Base-by-base conservation (phyloP, 495 filamentous ascomycete genomes). In the Sphaerosporella brunnea region DNA sequence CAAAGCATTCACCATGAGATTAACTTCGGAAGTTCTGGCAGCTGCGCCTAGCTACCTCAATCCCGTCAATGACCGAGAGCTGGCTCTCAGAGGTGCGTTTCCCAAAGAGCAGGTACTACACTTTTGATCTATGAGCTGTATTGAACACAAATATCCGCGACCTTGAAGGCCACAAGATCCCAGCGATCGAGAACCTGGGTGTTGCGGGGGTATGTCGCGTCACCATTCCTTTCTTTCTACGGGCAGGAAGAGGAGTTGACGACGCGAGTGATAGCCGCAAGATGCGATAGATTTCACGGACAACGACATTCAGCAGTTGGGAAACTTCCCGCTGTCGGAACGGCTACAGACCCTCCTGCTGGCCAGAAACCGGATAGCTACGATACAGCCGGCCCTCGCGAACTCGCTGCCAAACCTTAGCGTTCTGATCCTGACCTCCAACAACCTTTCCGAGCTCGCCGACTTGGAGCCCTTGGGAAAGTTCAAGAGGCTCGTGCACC, bases 91-190 rank as follows among this genome's bases (percentile, higher is more conserved):
- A 96, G 92, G 92, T 99, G 78, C 80, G 85, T 87, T 61, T 64
- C 74, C 79, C 84, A 87, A 94, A 88, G 85, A 78, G 70, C 82
- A 87, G 86, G 87, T 92, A 79, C 84, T 93, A 80, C 85, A 85
- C 79, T 74, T 78, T 73, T 65, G 65, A 67, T 68, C 61, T 64
- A 65, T 62, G 64, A 67, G 62, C 50, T 62, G 41, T 58, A 60
- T 54, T 52, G 51, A 65, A 62, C 45, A 53, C n/a, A n/a, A n/a
- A n/a, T 64, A 61, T 64, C 52, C 53, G 54, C 59, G 62, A 64
- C 61, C 61, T 78, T 69, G 74, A 56, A 96, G 90, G 90, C 65
- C 92, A 95, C 68, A 86, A 93, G 68, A 95, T 99, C 60, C 84
- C 90, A 58, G 73, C 80, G 19, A 95, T 96, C 69, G 92, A 99